phyloP scores from a whole-genome alignment of 164 flowering plant species.

The Chloranthus sessilifolius region DNA sequence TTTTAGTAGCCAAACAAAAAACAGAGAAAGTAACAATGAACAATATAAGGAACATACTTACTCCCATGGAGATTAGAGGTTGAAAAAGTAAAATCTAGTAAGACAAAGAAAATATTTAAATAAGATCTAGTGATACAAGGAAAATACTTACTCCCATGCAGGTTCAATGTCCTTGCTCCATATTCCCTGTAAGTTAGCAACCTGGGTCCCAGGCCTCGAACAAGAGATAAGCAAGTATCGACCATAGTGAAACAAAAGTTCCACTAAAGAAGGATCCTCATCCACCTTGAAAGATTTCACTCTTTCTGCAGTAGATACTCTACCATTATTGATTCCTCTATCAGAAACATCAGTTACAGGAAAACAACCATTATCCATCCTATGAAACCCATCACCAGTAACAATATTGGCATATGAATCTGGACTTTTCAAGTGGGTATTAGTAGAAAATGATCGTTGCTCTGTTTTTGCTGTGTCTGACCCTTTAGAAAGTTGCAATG shows the following conservation, averaged over 20 bases:
- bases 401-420: neutral
- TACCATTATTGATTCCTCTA: constrained; percentile 11
- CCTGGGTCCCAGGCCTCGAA: constrained; percentile 91
- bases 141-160: constrained; percentile 82
- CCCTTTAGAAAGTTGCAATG: constrained; percentile 64
- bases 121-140: too few relatives aligned
- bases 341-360: constrained; percentile 4
- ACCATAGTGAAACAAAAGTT: constrained; percentile 90
- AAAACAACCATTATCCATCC: constrained; percentile 17
- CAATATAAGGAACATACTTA: constrained; percentile 29
- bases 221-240: constrained; percentile 87
- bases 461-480: constrained; percentile 16
- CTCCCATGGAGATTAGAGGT: constrained; percentile 91
- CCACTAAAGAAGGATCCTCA: constrained; percentile 91
- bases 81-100: neutral
- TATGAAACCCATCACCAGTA: constrained; percentile 12
- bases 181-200: constrained; percentile 86
- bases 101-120: neutral
- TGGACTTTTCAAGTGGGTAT: neutral
- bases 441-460: neutral
- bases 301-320: constrained; percentile 58
- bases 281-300: constrained; percentile 72
- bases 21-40: neutral
- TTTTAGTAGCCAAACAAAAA: too few relatives aligned
- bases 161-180: constrained; percentile 86